Evolutionary conservation across 2,329 filamentous ascomycete genomes (phyloP).

Genomic region (Canariomyces notabilis): DNA sequence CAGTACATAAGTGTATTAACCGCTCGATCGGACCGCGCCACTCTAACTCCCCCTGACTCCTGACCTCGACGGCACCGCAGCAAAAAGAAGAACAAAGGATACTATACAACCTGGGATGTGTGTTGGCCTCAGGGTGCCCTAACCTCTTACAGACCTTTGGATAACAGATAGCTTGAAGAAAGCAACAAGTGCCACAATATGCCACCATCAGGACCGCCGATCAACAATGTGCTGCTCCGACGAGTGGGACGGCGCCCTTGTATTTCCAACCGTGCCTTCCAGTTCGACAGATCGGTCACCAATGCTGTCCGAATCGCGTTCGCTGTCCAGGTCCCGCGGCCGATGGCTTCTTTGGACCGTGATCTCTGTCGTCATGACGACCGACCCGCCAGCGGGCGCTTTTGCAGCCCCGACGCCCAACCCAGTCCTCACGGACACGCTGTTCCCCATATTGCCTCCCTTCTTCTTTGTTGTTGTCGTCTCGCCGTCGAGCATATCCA

Average conservation of each 20-base stretch:
- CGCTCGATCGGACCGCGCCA: too few relatives aligned
- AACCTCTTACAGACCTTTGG: too few relatives aligned
- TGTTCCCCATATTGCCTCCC: neutral
- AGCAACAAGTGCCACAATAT: too few relatives aligned
- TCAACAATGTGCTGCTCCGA: conserved; percentile 3
- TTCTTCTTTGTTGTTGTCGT: neutral
- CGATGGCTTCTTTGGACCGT: neutral
- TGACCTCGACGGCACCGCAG: too few relatives aligned
- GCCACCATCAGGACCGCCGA: neutral
- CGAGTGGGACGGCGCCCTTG: neutral
- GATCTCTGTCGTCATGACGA: conserved; percentile 3
- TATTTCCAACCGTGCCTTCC: neutral
- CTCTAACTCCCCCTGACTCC: too few relatives aligned
- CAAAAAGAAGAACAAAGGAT: too few relatives aligned
- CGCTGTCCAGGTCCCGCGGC: neutral
- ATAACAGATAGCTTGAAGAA: too few relatives aligned
- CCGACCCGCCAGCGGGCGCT: neutral
- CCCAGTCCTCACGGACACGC: neutral
- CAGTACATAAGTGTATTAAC: too few relatives aligned
- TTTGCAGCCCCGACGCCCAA: neutral
- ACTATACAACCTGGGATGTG: too few relatives aligned
- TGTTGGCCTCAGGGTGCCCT: too few relatives aligned
- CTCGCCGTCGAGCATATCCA: neutral
- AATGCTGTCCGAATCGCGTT: neutral
- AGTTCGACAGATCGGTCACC: neutral